Evolutionary conservation across 495 filamentous ascomycete genomes (phyloP).

Genomic region (Hypoxylon fuscum): DNA sequence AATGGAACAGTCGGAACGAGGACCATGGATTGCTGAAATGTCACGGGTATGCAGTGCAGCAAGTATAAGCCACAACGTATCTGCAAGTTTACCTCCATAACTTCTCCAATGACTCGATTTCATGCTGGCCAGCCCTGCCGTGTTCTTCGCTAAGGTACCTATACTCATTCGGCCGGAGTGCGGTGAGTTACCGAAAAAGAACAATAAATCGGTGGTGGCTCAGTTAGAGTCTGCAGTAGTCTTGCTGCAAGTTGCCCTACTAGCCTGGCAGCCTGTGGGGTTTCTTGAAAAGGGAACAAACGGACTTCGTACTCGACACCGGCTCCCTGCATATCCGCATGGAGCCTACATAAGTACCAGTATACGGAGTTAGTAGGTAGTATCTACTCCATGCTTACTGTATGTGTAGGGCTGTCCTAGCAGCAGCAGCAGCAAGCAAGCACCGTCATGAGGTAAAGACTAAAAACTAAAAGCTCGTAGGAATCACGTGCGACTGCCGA

Average conservation of each 20-base stretch:
- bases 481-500: constrained; percentile 29
- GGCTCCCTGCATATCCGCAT: too few relatives aligned
- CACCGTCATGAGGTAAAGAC: too few relatives aligned
- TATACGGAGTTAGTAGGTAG: constrained; percentile 11
- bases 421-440: too few relatives aligned
- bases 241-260: constrained; percentile 5
- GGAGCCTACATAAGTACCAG: constrained; percentile 3
- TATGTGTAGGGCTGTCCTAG: constrained; percentile 17
- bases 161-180: constrained; percentile 5
- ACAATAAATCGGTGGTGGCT: constrained; percentile 20
- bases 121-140: too few relatives aligned
- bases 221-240: constrained; percentile 26
- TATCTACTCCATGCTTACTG: constrained; percentile 27
- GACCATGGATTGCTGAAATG: background rate
- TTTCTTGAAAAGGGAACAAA: constrained; percentile 15
- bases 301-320: constrained; percentile 16
- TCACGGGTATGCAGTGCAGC: background rate
- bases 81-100: background rate
- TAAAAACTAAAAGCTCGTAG: background rate
- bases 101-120: background rate
- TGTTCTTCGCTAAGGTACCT: too few relatives aligned
- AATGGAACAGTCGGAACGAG: background rate
- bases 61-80: constrained; percentile 1
- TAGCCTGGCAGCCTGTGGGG: background rate
- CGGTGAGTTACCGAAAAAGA: constrained; percentile 28